These are phyloP conservation scores for Talaromyces sp. DNA, from an alignment of 2,329 filamentous ascomycete species.

Conservation along the genomic window DNA sequence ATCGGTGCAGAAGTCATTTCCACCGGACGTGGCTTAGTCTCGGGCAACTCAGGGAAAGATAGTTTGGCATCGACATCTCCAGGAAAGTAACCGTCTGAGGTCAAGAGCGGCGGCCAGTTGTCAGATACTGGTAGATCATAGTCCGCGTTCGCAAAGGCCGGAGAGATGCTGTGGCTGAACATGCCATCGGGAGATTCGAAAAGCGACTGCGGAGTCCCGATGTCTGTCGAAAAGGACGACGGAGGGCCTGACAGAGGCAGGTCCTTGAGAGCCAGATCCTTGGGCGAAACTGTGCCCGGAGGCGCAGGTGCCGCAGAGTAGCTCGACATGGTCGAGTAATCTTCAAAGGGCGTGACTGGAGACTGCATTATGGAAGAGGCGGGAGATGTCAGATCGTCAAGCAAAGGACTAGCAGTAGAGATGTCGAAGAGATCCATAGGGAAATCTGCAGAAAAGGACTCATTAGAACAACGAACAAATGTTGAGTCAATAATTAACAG, in stretches of 20 bases:
- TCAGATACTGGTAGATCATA: slow-evolving; percentile 49
- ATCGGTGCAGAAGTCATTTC: slow-evolving; percentile 10
- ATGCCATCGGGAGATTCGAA: slow-evolving; percentile 63
- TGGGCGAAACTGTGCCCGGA: slow-evolving; percentile 69
- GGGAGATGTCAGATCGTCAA: slow-evolving; percentile 14
- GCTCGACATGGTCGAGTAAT: slow-evolving; percentile 27
- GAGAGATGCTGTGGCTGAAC: slow-evolving; percentile 70
- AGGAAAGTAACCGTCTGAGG: slow-evolving; percentile 20
- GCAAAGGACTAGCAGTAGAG: slow-evolving; percentile 5
- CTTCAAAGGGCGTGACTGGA: slow-evolving; percentile 19
- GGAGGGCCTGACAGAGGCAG: slow-evolving; percentile 66
- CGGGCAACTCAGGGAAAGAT: not conserved
- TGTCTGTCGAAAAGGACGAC: slow-evolving; percentile 71
- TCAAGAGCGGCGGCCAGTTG: slow-evolving; percentile 64
- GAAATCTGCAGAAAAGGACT: slow-evolving; percentile 5
- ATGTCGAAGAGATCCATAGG: slow-evolving; percentile 10
- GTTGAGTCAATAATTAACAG: not conserved
- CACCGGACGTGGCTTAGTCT: slow-evolving; percentile 14
- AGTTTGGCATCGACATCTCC: slow-evolving; percentile 27
- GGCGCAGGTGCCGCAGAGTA: slow-evolving; percentile 26
- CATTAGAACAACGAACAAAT: not conserved
- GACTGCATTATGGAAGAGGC: slow-evolving; percentile 15
- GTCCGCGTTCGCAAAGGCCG: slow-evolving; percentile 57
- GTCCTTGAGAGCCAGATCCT: slow-evolving; percentile 62
- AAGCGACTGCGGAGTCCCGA: slow-evolving; percentile 66